Conservation (phyloP, 768 basidiomycete species). For the Lactarius hengduanensis region DNA sequence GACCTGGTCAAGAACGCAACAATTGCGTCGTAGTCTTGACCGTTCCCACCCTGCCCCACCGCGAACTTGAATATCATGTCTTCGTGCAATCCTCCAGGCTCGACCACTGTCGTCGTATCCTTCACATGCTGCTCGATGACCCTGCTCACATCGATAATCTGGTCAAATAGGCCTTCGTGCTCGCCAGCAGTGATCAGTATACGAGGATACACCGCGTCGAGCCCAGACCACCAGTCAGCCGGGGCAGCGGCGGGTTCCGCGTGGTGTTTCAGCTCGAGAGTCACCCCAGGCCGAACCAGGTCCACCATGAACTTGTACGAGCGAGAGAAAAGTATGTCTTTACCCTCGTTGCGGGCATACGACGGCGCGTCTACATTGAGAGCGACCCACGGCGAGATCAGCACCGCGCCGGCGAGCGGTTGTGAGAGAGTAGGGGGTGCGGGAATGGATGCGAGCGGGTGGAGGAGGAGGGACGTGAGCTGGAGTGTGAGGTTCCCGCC, state of each 20-base stretch:
- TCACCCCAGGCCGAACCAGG: not conserved
- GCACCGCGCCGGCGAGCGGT: slow-evolving; percentile 4
- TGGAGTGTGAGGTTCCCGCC: slow-evolving; percentile 30
- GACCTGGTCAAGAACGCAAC: not conserved
- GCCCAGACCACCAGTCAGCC: slow-evolving; percentile 5
- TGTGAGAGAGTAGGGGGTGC: slow-evolving; percentile 4
- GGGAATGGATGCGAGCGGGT: slow-evolving; percentile 25
- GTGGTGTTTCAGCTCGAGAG: not conserved
- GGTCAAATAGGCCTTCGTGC: not conserved
- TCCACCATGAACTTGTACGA: not conserved
- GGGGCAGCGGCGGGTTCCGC: not conserved
- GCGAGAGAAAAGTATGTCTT: not conserved
- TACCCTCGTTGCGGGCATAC: slow-evolving; percentile 1
- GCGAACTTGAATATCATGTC: slow-evolving; percentile 13
- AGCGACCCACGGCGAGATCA: slow-evolving; percentile 13
- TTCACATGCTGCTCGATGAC: slow-evolving; percentile 3
- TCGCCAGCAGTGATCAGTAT: slow-evolving; percentile 6
- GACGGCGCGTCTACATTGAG: slow-evolving; percentile 2
- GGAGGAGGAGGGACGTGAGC: slow-evolving; percentile 26
- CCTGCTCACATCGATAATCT: not conserved
- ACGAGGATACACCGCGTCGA: slow-evolving; percentile 2
- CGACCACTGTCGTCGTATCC: slow-evolving; percentile 6
- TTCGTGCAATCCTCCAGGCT: not conserved
- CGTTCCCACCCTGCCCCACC: slow-evolving; percentile 6
- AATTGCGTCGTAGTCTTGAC: slow-evolving; percentile 5